Evolutionary conservation across 208 protist genomes (phyloP), one percentile per base, ranked within the genome.

Genomic region (Crithidia brevicula): DNA sequence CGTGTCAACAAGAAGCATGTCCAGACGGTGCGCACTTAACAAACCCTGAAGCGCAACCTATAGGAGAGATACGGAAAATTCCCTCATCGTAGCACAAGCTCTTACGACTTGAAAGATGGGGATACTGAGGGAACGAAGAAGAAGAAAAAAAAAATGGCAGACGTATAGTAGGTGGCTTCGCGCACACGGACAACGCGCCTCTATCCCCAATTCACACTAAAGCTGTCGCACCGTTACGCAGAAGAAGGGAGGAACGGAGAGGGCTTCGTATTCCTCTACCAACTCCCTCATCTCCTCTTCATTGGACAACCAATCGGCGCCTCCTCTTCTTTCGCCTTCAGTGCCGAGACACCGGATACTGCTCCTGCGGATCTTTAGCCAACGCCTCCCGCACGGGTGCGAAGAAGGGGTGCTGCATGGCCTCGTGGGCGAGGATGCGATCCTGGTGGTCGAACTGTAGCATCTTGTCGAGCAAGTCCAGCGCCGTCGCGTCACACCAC

Each of bases 371-470:
- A 11, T 68, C 69, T 25, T 28, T 45, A 45, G 43, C 72, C 20
- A 95, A 68, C 3, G 58, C 79, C 6, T 81, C 56, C 4, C 92
- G 88, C 3, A 99, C 82, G 11, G 94, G 87, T 11, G 85, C 94
- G 74, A 99, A 99, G 68, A 99, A 99, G 9, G 98, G 96, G 70
- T 99, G 99, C 23, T 85, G 69, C 96, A 99, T 99, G 16, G 98
- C 98, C 79, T 99, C 98, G 40, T 90, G 71, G 4, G 98, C 97
- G 1, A 96, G 94, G 27, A 99, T 92, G 22, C 99, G 90, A 54
- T 99, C 84, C 67, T 97, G 83, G 64, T 98, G 98, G 72, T 99
- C 98, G 72, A 98, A 99, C 47, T 93, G 77, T 36, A 99, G 80
- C 68, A 99, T 89, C 65, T 91, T 92, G 51, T 99, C 95, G 16